Base-by-base conservation (phyloP, 805 yeast genomes). In the Cyberlindnera galapagoensis region DNA sequence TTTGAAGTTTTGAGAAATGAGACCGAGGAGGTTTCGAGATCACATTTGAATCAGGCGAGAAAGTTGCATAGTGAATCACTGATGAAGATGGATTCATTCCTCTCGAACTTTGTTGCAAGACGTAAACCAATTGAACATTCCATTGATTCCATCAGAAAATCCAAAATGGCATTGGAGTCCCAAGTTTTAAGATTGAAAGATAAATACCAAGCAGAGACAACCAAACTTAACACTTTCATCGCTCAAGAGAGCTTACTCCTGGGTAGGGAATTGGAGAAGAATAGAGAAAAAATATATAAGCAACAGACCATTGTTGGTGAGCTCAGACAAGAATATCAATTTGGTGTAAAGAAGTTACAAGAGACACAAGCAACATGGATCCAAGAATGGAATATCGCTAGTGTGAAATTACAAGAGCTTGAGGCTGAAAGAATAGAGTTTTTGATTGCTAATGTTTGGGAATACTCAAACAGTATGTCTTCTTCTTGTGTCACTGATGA, bases 401-500 rank as follows among this genome's bases (percentile, higher is more conserved):
- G 84, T 27, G 74, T 68, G 41, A 70, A 69, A 40, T 63, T 80
- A 40, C 87, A 85, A 56, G 68, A 62, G 33, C 55, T 81, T 28
- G 95, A 85, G 51, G 72, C 74, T 30, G 86, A 81, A 50, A 69
- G 88, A 40, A 71, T 83, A 34, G 80, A 79, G 46, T 69, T 76
- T 40, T 50, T 81, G 35, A 80, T 83, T 47, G 63, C 79, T 12
- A 82, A 77, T 44, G 56, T 86, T 38, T 86, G 94, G 82, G 81
- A 76, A 26, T 84, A 67, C 49, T 76, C 90, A 28, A 85, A 85
- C 55, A 66, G 76, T 24, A 64, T 82, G 7, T 82, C 94, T 7
- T 67, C 84, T 0, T 65, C 77, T 3, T 86, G 95, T 51, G 88
- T 85, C 20, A 72, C 75, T 26, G 82, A 80, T 47, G 95, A 86